Percentiles rank a stretch among this genome's conserved stretches.
Conservation (phyloP, 2,329 filamentous ascomycete species). For the Pestalotiopsis fici region DNA sequence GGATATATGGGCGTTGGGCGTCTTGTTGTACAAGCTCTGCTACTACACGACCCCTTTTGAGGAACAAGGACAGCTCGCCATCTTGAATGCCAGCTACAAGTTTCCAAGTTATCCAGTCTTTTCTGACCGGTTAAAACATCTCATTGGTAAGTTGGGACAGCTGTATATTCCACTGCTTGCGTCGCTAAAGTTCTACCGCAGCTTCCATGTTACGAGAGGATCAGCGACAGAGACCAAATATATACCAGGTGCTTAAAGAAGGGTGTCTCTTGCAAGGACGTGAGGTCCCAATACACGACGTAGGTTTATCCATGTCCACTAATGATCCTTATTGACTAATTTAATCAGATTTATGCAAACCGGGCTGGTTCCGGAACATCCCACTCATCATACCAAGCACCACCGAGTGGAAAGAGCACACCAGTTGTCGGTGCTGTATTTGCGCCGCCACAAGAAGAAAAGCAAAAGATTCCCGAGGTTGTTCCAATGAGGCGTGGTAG, state of each 20-base stretch:
- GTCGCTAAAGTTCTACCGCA: constrained; percentile 35
- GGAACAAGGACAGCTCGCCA: constrained; percentile 95
- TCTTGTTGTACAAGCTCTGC: constrained; percentile 95
- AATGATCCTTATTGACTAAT: constrained; percentile 11
- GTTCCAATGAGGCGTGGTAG: constrained; percentile 91
- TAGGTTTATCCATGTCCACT: constrained; percentile 42
- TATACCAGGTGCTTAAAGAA: constrained; percentile 89
- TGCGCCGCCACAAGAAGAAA: constrained; percentile 70
- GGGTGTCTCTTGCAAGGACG: constrained; percentile 86
- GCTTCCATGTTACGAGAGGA: constrained; percentile 89
- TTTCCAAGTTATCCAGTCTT: constrained; percentile 88
- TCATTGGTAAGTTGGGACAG: constrained; percentile 72
- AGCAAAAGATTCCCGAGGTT: constrained; percentile 81
- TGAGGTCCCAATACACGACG: constrained; percentile 85
- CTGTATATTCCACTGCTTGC: constrained; percentile 1
- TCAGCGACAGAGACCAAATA: constrained; percentile 78
- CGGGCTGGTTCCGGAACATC: constrained; percentile 67
- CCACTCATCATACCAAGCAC: constrained; percentile 40
- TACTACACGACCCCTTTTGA: constrained; percentile 99
- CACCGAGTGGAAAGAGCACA: constrained; percentile 53
- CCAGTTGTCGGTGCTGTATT: constrained; percentile 80
- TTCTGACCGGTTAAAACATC: constrained; percentile 82
- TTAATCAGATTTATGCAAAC: constrained; percentile 69
- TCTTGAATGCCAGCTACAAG: constrained; percentile 92
- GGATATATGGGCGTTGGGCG: constrained; percentile 96